phyloP scores from a whole-genome alignment of 2,329 filamentous ascomycete species.

The Raffaelea ambrosiae region DNA sequence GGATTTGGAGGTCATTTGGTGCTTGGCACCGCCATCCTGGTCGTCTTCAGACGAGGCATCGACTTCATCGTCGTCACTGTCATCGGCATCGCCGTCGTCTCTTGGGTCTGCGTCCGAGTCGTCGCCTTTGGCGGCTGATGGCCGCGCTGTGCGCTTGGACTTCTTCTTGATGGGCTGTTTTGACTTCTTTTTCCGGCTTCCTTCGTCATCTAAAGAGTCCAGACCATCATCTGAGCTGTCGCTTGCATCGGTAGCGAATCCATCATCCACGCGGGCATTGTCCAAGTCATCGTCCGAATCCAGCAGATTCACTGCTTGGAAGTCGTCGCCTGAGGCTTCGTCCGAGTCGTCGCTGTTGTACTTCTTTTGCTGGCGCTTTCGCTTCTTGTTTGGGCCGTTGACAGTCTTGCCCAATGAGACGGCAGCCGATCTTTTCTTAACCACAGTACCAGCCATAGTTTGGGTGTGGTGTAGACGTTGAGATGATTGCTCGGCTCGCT shows the following conservation, averaged over 20 bases:
- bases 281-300: slow-evolving; percentile 50
- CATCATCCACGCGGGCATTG: slow-evolving; percentile 43
- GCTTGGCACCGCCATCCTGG: too few relatives aligned
- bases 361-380: slow-evolving; percentile 36
- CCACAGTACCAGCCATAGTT: too few relatives aligned
- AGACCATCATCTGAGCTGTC: slow-evolving; percentile 3
- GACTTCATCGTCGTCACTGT: slow-evolving; percentile 25
- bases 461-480: too few relatives aligned
- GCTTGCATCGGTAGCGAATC: slow-evolving; percentile 10
- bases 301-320: slow-evolving; percentile 43
- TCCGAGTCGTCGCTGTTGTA: slow-evolving; percentile 42
- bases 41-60: too few relatives aligned
- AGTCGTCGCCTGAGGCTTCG: slow-evolving; percentile 29
- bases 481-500: too few relatives aligned
- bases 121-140: too few relatives aligned
- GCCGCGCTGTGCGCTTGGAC: not conserved
- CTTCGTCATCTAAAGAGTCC: slow-evolving; percentile 21
- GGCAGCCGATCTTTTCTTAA: not conserved
- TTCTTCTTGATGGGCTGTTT: slow-evolving; percentile 33
- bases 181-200: not conserved
- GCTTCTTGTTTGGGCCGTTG: slow-evolving; percentile 27
- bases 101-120: not conserved
- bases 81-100: slow-evolving; percentile 20
- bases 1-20: slow-evolving; percentile 35
- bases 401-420: too few relatives aligned